These are phyloP conservation scores for Proteromonas lacertae DNA, from an alignment of 352 stramenopile species.

Conservation along the genomic window DNA sequence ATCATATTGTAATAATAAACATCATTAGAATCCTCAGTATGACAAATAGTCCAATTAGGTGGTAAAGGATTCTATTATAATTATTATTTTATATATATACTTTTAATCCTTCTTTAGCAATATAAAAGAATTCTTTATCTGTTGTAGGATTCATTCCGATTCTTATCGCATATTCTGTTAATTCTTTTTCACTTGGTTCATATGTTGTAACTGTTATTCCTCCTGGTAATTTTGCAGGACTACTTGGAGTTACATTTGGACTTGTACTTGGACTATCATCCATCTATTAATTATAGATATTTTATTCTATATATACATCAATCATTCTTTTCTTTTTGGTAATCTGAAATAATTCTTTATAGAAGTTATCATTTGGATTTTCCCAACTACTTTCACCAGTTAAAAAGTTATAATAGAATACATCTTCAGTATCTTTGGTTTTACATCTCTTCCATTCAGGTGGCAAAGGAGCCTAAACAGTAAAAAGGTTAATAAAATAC, in stretches of 20 bases:
- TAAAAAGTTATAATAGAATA: constrained; percentile 77
- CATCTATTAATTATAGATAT: too few species aligned
- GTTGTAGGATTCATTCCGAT: constrained; percentile 57
- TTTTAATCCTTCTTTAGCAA: constrained; percentile 58
- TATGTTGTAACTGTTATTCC: constrained; percentile 76
- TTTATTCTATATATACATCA: too few species aligned
- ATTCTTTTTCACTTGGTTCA: constrained; percentile 40
- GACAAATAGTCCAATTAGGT: constrained; percentile 73
- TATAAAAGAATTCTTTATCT: constrained; percentile 61
- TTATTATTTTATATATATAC: too few species aligned
- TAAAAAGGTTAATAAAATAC: background rate
- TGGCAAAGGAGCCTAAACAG: constrained; percentile 26
- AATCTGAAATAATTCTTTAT: constrained; percentile 56
- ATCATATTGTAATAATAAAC: constrained; percentile 82
- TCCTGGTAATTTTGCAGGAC: constrained; percentile 33
- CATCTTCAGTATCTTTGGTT: constrained; percentile 62
- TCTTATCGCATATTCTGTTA: constrained; percentile 66
- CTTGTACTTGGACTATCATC: too few species aligned
- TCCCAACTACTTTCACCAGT: constrained; percentile 38
- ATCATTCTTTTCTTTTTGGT: constrained; percentile 30
- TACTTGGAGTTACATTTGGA: too few species aligned
- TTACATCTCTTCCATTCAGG: constrained; percentile 79
- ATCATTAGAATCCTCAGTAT: constrained; percentile 62
- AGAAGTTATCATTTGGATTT: constrained; percentile 65
- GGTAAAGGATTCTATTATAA: constrained; percentile 29